phyloP scores from a whole-genome alignment of 768 basidiomycete species.

The Phylloporus sp. region DNA sequence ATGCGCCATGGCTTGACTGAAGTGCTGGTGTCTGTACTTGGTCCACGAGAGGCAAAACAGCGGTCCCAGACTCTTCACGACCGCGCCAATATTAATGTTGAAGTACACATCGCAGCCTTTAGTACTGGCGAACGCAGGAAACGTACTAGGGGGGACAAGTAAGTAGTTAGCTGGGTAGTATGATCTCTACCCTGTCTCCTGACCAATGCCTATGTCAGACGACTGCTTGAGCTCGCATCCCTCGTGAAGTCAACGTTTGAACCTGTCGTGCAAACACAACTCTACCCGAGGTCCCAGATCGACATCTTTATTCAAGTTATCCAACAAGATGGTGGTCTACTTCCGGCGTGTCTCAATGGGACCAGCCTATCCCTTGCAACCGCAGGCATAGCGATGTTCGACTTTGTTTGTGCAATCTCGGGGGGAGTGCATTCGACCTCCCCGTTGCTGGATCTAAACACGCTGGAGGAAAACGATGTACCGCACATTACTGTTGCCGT shows the following conservation, averaged over 20 bases:
- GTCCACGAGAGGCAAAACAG: slow-evolving; percentile 84
- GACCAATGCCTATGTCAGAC: slow-evolving; percentile 42
- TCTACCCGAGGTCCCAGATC: slow-evolving; percentile 94
- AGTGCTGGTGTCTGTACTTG: slow-evolving; percentile 83
- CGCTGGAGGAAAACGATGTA: slow-evolving; percentile 85
- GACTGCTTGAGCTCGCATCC: slow-evolving; percentile 79
- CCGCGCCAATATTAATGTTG: slow-evolving; percentile 84
- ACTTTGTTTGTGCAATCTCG: slow-evolving; percentile 88
- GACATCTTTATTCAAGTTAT: slow-evolving; percentile 91
- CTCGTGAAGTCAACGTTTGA: slow-evolving; percentile 94
- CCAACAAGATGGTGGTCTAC: slow-evolving; percentile 89
- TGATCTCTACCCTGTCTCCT: not conserved
- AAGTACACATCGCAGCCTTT: slow-evolving; percentile 82
- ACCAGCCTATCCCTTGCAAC: slow-evolving; percentile 88
- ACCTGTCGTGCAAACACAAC: slow-evolving; percentile 82
- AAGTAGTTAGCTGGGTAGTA: slow-evolving; percentile 29
- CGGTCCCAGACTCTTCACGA: slow-evolving; percentile 81
- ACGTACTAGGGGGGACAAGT: slow-evolving; percentile 84
- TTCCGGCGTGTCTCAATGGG: slow-evolving; percentile 90
- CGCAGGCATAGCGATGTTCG: slow-evolving; percentile 85
- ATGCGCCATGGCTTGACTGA: slow-evolving; percentile 89
- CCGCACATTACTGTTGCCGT: slow-evolving; percentile 86
- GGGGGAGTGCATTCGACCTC: slow-evolving; percentile 80
- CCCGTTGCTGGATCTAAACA: slow-evolving; percentile 82
- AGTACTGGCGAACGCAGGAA: slow-evolving; percentile 76